These are phyloP conservation scores for Ceratobasidium sp. DNA, from an alignment of 1,284 basidiomycete genomes.

Conservation along the genomic window DNA sequence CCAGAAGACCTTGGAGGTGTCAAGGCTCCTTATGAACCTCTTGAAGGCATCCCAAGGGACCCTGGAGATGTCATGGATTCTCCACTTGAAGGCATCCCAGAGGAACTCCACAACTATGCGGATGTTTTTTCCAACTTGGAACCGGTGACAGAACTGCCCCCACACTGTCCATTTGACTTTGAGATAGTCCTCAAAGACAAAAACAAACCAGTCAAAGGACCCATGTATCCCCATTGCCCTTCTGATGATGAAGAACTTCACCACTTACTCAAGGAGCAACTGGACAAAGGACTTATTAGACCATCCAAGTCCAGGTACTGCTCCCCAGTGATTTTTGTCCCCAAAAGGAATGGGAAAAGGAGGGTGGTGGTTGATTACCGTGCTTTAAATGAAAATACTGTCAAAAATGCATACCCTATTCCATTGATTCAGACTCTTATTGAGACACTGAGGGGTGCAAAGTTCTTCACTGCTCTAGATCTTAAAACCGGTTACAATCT, in stretches of 20 bases:
- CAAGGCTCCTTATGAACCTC: conserved; percentile 1
- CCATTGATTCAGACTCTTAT: conserved; percentile 46
- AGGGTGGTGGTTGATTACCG: conserved; percentile 39
- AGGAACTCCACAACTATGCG: background rate
- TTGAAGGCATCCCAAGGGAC: conserved; percentile 14
- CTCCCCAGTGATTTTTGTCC: conserved; percentile 40
- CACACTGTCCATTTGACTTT: conserved; percentile 25
- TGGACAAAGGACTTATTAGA: conserved; percentile 40
- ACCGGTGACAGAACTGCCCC: conserved; percentile 24
- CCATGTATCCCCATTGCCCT: conserved; percentile 9
- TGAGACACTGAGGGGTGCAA: conserved; percentile 35
- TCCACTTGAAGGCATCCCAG: background rate
- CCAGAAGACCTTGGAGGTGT: conserved; percentile 17
- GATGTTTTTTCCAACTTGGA: background rate
- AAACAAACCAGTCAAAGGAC: conserved; percentile 18
- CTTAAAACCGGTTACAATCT: conserved; percentile 50
- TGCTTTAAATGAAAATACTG: conserved; percentile 18
- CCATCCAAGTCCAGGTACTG: conserved; percentile 41
- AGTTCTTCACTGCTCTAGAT: conserved; percentile 49
- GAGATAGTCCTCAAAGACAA: conserved; percentile 32
- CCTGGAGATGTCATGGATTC: background rate
- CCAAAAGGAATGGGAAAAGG: conserved; percentile 43
- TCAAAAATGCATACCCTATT: conserved; percentile 46
- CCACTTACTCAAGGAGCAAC: conserved; percentile 29
- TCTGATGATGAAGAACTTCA: conserved; percentile 12